Conservation (phyloP, 2,329 filamentous ascomycete genomes). For the Fonsecaea erecta region DNA sequence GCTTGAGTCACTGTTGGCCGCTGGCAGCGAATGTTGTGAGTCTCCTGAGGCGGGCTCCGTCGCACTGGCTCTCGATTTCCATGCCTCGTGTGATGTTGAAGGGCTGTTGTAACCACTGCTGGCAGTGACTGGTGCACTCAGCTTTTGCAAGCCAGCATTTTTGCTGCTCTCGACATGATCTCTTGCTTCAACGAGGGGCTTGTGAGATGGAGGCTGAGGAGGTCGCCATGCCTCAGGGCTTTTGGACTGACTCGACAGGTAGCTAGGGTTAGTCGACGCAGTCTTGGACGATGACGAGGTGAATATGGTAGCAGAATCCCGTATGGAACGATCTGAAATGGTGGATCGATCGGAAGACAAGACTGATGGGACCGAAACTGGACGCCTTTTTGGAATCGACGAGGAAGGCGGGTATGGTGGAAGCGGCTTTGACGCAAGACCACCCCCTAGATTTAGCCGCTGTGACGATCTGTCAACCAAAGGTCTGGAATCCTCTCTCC, state of each 20-base stretch:
- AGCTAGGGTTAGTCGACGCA: conserved; percentile 3
- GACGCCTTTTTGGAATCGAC: conserved; percentile 6
- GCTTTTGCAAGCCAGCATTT: background rate
- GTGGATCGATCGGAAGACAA: conserved; percentile 30
- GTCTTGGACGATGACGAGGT: conserved; percentile 19
- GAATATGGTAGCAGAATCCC: conserved; percentile 9
- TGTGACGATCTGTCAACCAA: conserved; percentile 21
- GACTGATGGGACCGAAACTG: conserved; percentile 24
- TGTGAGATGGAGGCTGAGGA: conserved; percentile 1
- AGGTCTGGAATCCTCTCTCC: conserved; percentile 14
- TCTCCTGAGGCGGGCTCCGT: background rate
- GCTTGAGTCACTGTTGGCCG: background rate
- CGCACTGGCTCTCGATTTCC: background rate
- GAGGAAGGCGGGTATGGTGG: conserved; percentile 19
- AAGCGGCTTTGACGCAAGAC: conserved; percentile 31
- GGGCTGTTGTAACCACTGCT: background rate
- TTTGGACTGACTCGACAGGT: background rate
- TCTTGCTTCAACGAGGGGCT: background rate
- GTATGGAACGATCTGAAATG: conserved; percentile 28
- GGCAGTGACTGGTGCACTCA: background rate
- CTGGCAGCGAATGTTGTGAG: background rate
- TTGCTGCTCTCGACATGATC: background rate
- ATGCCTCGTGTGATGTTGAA: background rate
- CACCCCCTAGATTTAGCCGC: conserved; percentile 36
- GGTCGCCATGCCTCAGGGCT: background rate